phyloP scores from a whole-genome alignment of 768 basidiomycete species.

The Coprinopsis strossmayeri region DNA sequence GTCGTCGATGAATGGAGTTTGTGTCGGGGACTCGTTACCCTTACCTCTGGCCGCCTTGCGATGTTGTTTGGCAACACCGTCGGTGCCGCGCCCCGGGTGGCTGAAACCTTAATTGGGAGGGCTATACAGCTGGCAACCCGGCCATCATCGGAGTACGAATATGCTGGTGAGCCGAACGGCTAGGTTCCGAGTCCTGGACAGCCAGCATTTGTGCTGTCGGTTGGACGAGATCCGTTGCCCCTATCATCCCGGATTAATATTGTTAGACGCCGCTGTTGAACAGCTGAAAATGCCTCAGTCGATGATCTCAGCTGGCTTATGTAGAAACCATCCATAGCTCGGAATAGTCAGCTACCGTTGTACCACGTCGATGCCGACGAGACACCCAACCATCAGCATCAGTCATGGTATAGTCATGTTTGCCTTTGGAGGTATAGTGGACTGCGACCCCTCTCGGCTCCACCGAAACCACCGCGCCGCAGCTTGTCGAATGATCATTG shows the following conservation, averaged over 20 bases:
- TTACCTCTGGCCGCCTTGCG: neutral
- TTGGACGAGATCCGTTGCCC: neutral
- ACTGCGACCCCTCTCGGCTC: too few species aligned
- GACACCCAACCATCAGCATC: too few species aligned
- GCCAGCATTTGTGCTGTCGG: too few species aligned
- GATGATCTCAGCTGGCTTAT: neutral
- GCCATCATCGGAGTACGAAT: conserved; percentile 18
- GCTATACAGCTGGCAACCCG: conserved; percentile 25
- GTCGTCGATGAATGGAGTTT: conserved; percentile 6
- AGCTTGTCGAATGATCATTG: too few species aligned
- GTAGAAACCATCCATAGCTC: neutral
- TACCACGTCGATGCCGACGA: too few species aligned
- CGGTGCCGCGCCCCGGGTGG: conserved; percentile 21
- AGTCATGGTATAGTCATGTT: too few species aligned
- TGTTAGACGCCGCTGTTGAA: neutral
- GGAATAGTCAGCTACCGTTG: too few species aligned
- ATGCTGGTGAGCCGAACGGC: neutral
- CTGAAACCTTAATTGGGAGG: conserved; percentile 35
- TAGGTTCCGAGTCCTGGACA: neutral
- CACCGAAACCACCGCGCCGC: too few species aligned
- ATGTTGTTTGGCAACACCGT: neutral
- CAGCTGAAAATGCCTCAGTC: neutral
- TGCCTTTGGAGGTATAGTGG: too few species aligned
- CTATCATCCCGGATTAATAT: neutral
- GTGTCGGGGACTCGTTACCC: neutral